Conservation (phyloP, 2,329 filamentous ascomycete species). For the Scortechinia acanthostroma region DNA sequence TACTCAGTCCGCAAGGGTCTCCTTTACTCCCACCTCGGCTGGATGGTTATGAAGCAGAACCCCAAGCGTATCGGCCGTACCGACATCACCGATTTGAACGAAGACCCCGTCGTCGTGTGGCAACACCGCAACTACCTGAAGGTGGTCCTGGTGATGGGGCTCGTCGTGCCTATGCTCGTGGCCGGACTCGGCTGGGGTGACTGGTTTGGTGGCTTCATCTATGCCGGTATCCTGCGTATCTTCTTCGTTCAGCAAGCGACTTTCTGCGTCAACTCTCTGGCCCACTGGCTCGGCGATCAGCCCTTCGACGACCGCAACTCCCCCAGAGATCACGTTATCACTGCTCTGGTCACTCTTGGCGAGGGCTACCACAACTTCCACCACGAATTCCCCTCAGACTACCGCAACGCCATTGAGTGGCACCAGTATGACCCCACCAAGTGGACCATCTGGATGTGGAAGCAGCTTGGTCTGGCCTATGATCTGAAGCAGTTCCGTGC, state of each 20-base stretch:
- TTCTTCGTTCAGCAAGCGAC: constrained; percentile 89
- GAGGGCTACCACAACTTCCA: constrained; percentile 95
- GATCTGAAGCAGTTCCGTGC: constrained; percentile 84
- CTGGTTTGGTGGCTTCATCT: constrained; percentile 75
- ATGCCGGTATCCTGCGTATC: constrained; percentile 77
- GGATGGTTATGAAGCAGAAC: constrained; percentile 93
- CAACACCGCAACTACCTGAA: constrained; percentile 84
- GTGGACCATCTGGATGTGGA: constrained; percentile 80
- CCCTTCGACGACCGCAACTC: constrained; percentile 90
- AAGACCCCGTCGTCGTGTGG: constrained; percentile 78
- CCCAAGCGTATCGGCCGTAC: constrained; percentile 81
- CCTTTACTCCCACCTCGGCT: constrained; percentile 76
- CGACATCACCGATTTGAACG: constrained; percentile 82
- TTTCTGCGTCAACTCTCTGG: constrained; percentile 86
- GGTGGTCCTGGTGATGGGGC: constrained; percentile 69
- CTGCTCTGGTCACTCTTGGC: constrained; percentile 75
- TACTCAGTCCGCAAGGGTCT: constrained; percentile 87
- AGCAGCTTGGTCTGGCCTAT: constrained; percentile 75
- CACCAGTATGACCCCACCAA: constrained; percentile 89
- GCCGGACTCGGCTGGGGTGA: constrained; percentile 76
- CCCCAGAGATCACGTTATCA: constrained; percentile 80
- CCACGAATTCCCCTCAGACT: constrained; percentile 88
- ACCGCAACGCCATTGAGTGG: constrained; percentile 87
- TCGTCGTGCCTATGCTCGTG: constrained; percentile 69
- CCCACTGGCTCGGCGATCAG: constrained; percentile 86